A percentile compares a stretch with the other conserved stretches of the same genome.
Conservation (phyloP, 139 green algal species). For the Chlorella vulgaris region DNA sequence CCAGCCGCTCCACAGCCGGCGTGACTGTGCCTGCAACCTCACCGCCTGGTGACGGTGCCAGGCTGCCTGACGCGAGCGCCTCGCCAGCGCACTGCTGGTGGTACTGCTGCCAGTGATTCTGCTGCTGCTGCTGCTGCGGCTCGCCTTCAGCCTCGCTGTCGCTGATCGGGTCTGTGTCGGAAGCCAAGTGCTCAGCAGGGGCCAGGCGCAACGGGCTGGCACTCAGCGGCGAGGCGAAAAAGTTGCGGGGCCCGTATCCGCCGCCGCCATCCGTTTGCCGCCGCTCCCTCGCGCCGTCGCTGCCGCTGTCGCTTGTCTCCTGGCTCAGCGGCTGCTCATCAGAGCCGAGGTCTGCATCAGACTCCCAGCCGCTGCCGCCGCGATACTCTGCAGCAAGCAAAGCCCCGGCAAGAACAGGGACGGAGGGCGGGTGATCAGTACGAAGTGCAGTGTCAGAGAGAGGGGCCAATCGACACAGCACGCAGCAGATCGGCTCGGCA, state of each 20-base stretch:
- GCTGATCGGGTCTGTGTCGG: constrained; percentile 16
- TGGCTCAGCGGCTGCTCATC: constrained; percentile 1
- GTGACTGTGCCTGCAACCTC: neutral
- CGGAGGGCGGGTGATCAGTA: neutral
- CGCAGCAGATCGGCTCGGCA: too few species aligned
- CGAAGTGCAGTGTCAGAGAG: neutral
- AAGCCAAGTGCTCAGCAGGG: neutral
- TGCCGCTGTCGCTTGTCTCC: neutral
- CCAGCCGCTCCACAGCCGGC: constrained; percentile 3
- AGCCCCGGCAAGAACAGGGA: neutral
- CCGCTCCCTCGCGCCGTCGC: neutral
- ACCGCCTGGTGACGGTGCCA: too few species aligned
- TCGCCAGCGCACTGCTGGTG: too few species aligned
- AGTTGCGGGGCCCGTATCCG: too few species aligned
- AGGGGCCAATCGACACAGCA: neutral
- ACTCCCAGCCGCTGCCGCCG: constrained; percentile 19
- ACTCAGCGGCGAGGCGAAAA: neutral
- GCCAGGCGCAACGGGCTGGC: neutral
- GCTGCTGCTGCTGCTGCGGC: too few species aligned
- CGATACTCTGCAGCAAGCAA: constrained; percentile 9
- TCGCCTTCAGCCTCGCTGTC: constrained; percentile 12
- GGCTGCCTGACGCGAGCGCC: constrained; percentile 14
- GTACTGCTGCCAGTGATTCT: too few species aligned
- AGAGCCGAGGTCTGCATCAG: constrained; percentile 22
- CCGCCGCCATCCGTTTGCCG: too few species aligned